Conservation (phyloP, 2,329 filamentous ascomycete genomes). For the Arachnomyces sp. region DNA sequence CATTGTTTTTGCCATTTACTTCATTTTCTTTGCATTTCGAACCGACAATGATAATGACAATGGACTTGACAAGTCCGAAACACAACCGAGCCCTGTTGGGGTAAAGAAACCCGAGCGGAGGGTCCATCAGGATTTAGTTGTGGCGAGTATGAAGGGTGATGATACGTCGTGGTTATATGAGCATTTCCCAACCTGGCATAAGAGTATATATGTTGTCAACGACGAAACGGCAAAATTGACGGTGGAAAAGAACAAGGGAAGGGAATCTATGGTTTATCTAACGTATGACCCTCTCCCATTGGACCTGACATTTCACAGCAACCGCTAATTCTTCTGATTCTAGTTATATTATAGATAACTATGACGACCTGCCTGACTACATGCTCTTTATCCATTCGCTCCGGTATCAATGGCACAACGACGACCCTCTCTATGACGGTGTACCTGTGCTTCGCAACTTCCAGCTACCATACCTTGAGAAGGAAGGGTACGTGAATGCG, state of each 20-base stretch:
- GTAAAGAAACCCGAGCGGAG: too few relatives aligned
- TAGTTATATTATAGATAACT: slow-evolving; percentile 39
- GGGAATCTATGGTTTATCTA: slow-evolving; percentile 39
- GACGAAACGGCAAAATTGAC: slow-evolving; percentile 41
- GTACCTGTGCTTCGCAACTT: slow-evolving; percentile 43
- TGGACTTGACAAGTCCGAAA: too few relatives aligned
- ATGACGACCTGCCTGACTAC: slow-evolving; percentile 32
- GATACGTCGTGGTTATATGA: slow-evolving; percentile 34
- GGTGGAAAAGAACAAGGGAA: slow-evolving; percentile 39
- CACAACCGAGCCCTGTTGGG: too few relatives aligned
- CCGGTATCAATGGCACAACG: slow-evolving; percentile 43
- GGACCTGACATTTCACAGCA: background rate
- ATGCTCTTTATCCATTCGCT: slow-evolving; percentile 35
- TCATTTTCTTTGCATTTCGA: too few relatives aligned
- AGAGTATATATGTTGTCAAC: slow-evolving; percentile 50
- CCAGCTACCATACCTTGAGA: slow-evolving; percentile 41
- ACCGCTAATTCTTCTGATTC: slow-evolving; percentile 7
- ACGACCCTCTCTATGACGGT: slow-evolving; percentile 46
- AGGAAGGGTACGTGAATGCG: slow-evolving; percentile 48
- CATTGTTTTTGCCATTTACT: too few relatives aligned
- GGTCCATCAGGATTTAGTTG: slow-evolving; percentile 23
- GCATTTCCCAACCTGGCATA: slow-evolving; percentile 40
- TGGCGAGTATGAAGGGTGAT: slow-evolving; percentile 33
- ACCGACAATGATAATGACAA: too few relatives aligned
- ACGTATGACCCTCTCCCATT: slow-evolving; percentile 24